A percentile compares a stretch with the other conserved stretches of the same genome.
phyloP scores from a whole-genome alignment of 2,329 filamentous ascomycete species.

The Sarocladium kiliense region DNA sequence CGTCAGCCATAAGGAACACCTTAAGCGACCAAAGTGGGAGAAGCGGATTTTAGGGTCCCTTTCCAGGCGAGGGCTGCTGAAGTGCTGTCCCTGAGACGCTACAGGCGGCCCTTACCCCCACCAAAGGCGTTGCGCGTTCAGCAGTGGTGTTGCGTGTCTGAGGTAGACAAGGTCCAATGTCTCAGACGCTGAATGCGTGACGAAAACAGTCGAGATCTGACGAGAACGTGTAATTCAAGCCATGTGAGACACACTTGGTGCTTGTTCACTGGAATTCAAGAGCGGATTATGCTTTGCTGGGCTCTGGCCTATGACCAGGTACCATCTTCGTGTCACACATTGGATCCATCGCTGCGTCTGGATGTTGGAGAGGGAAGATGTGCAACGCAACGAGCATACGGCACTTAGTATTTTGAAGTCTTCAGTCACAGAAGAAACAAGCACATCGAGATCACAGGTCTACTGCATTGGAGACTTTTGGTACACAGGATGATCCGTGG shows the following conservation, averaged over 20 bases:
- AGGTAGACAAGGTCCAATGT: neutral
- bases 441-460: no score
- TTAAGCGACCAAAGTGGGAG: neutral
- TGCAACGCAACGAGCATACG: neutral
- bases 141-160: neutral
- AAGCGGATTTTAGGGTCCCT: constrained; percentile 14
- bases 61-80: neutral
- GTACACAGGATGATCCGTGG: no score
- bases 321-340: neutral
- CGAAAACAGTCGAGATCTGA: neutral
- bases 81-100: neutral
- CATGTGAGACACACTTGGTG: neutral
- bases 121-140: neutral
- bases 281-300: neutral
- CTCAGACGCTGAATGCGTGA: neutral
- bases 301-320: neutral
- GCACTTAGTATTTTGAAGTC: no score
- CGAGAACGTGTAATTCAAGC: neutral
- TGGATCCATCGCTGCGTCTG: neutral
- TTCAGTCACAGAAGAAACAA: no score
- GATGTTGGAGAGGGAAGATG: no score
- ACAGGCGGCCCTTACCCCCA: neutral
- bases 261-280: neutral
- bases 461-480: no score
- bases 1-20: constrained; percentile 17